These are phyloP conservation scores for Wickerhamiella brachini DNA, from an alignment of 805 yeast genomes.

Conservation along the genomic window DNA sequence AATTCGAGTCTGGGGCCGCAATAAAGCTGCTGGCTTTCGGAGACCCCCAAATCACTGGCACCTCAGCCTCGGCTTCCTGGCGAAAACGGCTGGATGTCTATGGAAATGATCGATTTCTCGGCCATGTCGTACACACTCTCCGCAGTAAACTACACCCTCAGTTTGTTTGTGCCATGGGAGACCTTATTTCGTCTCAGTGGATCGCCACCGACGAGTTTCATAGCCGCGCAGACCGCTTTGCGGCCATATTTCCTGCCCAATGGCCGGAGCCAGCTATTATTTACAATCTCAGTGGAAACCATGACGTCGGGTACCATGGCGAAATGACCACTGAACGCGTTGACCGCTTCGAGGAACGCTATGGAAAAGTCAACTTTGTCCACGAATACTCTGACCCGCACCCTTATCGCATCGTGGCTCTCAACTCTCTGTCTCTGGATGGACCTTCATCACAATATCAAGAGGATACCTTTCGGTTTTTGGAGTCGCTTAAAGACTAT, in stretches of 20 bases:
- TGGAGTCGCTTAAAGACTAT: constrained; percentile 41
- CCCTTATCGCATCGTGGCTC: constrained; percentile 71
- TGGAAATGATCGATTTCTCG: constrained; percentile 83
- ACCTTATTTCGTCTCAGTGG: constrained; percentile 90
- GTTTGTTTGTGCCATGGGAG: constrained; percentile 85
- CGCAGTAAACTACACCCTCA: constrained; percentile 51
- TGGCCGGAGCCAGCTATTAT: constrained; percentile 23
- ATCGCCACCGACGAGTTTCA: constrained; percentile 75
- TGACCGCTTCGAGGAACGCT: constrained; percentile 57
- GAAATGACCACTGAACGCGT: constrained; percentile 88
- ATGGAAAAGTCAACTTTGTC: constrained; percentile 79
- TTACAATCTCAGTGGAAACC: constrained; percentile 84
- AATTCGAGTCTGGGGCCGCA: constrained; percentile 22
- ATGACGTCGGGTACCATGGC: constrained; percentile 90
- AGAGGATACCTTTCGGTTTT: constrained; percentile 63
- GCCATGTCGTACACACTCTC: constrained; percentile 67
- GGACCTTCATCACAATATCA: constrained; percentile 64
- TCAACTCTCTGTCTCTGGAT: constrained; percentile 72
- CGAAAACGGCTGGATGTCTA: constrained; percentile 65
- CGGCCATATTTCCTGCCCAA: constrained; percentile 19
- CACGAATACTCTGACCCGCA: constrained; percentile 41
- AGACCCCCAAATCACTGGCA: constrained; percentile 94
- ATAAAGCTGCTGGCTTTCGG: constrained; percentile 74
- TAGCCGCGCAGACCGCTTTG: constrained; percentile 56
- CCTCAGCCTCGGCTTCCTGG: constrained; percentile 56